Evolutionary conservation across 2,329 filamentous ascomycete species (phyloP).

Genomic region (Aspergillus pseudoglaucus): DNA sequence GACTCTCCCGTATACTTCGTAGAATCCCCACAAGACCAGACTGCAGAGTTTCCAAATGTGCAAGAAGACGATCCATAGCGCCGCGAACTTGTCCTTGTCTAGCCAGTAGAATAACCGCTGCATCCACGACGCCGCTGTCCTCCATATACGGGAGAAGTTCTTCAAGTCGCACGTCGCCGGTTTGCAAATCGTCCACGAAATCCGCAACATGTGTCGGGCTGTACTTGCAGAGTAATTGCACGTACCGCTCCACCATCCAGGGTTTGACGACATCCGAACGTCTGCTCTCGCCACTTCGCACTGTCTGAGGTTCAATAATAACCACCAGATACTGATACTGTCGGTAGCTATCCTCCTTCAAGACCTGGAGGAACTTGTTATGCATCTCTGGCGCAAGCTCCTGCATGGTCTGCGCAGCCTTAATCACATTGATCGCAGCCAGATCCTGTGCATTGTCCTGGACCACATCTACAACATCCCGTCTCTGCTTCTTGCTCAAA

Average conservation of each 20-base stretch:
- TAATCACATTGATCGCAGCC: slow-evolving; percentile 58
- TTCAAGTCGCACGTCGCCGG: slow-evolving; percentile 71
- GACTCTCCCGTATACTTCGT: slow-evolving; percentile 51
- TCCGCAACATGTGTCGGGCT: slow-evolving; percentile 75
- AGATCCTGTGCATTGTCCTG: slow-evolving; percentile 60
- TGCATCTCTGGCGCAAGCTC: slow-evolving; percentile 59
- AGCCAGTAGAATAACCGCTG: slow-evolving; percentile 83
- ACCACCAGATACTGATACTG: slow-evolving; percentile 73
- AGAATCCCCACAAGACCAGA: slow-evolving; percentile 70
- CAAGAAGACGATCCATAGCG: slow-evolving; percentile 79
- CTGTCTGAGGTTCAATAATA: slow-evolving; percentile 60
- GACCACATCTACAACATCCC: slow-evolving; percentile 64
- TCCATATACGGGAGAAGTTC: slow-evolving; percentile 82
- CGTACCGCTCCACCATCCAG: slow-evolving; percentile 72
- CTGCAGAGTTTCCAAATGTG: slow-evolving; percentile 72
- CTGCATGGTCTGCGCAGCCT: slow-evolving; percentile 60
- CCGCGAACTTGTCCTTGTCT: slow-evolving; percentile 75
- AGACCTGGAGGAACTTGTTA: slow-evolving; percentile 55
- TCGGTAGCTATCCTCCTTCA: slow-evolving; percentile 54
- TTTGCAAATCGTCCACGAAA: slow-evolving; percentile 70
- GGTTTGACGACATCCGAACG: slow-evolving; percentile 38
- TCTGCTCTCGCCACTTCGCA: slow-evolving; percentile 25
- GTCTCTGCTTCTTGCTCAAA: slow-evolving; percentile 62
- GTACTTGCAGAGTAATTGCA: slow-evolving; percentile 85
- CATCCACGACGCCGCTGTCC: slow-evolving; percentile 81